Evolutionary conservation across 2,329 filamentous ascomycete species (phyloP).

Genomic region (Penicillium sp.): DNA sequence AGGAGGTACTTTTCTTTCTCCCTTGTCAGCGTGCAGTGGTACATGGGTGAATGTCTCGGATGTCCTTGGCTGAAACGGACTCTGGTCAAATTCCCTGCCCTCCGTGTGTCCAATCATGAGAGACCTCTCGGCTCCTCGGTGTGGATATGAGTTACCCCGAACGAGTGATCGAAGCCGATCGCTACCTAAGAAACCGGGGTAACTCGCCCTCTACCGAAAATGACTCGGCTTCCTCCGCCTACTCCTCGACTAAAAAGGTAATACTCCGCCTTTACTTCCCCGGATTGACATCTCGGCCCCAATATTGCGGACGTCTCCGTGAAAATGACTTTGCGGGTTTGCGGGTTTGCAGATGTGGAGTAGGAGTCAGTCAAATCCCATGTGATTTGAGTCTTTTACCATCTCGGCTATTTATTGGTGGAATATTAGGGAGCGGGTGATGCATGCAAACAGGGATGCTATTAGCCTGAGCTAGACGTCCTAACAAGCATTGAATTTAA

Average conservation of each 20-base stretch:
- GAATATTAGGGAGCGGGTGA: neutral
- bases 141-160: neutral
- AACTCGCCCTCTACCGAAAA: neutral
- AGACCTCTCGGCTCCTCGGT: too few species aligned
- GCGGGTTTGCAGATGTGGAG: neutral
- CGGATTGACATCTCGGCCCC: neutral
- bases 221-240: neutral
- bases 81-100: too few species aligned
- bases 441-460: neutral
- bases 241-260: neutral
- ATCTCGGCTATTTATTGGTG: neutral
- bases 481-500: neutral
- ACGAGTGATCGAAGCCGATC: neutral
- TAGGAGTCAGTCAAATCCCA: neutral
- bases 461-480: too few species aligned
- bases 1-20: neutral
- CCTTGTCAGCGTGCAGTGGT: neutral
- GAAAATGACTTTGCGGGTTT: neutral
- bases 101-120: neutral
- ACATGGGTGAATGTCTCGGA: neutral
- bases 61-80: neutral
- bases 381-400: neutral
- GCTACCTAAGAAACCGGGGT: neutral
- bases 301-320: neutral
- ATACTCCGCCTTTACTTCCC: neutral